These are phyloP conservation scores for Ascosphaera acerosa DNA, from an alignment of 2,329 filamentous ascomycete genomes.

Conservation along the genomic window DNA sequence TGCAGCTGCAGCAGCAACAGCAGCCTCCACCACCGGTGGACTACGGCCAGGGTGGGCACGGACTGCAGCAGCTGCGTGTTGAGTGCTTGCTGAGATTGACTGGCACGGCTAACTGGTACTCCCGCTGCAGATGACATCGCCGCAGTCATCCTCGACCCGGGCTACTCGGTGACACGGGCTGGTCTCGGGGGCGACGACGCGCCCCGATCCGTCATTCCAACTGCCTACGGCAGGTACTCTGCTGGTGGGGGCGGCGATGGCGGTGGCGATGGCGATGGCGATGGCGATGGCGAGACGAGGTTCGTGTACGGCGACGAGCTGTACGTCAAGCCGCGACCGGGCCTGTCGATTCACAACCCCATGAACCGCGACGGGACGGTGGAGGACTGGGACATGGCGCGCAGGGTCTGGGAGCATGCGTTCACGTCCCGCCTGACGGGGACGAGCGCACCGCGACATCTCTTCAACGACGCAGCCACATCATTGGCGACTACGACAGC, in stretches of 20 bases:
- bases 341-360: constrained; percentile 76
- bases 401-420: constrained; percentile 99
- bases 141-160: constrained; percentile 85
- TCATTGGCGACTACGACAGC: too few relatives aligned
- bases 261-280: neutral
- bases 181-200: constrained; percentile 96
- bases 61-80: too few relatives aligned
- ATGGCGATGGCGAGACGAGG: neutral
- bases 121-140: constrained; percentile 62
- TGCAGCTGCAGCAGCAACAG: too few relatives aligned
- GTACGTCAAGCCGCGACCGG: constrained; percentile 28
- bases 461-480: constrained; percentile 43
- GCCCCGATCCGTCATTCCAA: constrained; percentile 78
- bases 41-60: neutral
- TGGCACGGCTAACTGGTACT: too few relatives aligned
- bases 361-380: constrained; percentile 98
- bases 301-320: constrained; percentile 1
- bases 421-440: constrained; percentile 99
- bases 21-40: constrained; percentile 1
- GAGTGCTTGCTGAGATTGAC: neutral
- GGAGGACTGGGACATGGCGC: constrained; percentile 99
- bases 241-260: constrained; percentile 6
- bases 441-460: constrained; percentile 54
- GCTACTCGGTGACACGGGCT: constrained; percentile 72
- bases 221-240: constrained; percentile 49